phyloP scores from a whole-genome alignment of 2,329 filamentous ascomycete genomes.

The Exophiala mesophila region DNA sequence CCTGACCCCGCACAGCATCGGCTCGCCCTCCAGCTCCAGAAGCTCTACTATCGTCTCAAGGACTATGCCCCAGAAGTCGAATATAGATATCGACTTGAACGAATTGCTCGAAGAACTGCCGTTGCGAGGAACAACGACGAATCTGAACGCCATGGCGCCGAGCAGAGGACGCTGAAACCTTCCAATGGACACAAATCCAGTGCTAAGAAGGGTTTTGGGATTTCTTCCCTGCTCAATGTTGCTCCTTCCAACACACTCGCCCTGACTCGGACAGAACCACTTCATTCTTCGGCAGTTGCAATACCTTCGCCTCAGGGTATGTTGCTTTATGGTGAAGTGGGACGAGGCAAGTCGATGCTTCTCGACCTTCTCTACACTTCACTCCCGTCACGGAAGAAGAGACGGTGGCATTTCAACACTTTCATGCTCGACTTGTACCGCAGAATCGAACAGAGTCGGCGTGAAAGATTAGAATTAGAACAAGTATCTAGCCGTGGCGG shows the following conservation, averaged over 20 bases:
- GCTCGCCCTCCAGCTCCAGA: slow-evolving; percentile 69
- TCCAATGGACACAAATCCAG: not conserved
- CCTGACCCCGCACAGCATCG: slow-evolving; percentile 69
- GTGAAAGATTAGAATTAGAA: slow-evolving; percentile 27
- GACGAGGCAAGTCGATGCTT: slow-evolving; percentile 81
- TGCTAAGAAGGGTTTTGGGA: slow-evolving; percentile 1
- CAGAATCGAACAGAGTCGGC: slow-evolving; percentile 62
- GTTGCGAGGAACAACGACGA: slow-evolving; percentile 37
- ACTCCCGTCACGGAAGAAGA: slow-evolving; percentile 67
- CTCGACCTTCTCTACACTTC: slow-evolving; percentile 75
- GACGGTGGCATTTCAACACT: slow-evolving; percentile 76
- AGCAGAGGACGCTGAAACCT: slow-evolving; percentile 22
- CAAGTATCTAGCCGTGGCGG: slow-evolving; percentile 2
- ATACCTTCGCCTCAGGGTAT: slow-evolving; percentile 69
- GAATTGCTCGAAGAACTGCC: slow-evolving; percentile 48
- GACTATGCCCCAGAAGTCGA: slow-evolving; percentile 71
- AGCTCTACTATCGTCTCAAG: slow-evolving; percentile 68
- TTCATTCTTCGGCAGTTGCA: slow-evolving; percentile 65
- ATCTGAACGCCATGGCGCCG: slow-evolving; percentile 22
- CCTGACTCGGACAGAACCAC: slow-evolving; percentile 63
- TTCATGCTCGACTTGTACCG: slow-evolving; percentile 78
- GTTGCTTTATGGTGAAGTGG: slow-evolving; percentile 75
- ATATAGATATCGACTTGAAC: slow-evolving; percentile 61
- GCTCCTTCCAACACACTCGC: slow-evolving; percentile 47
- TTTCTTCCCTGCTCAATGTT: slow-evolving; percentile 1